A percentile compares a stretch with the other conserved stretches of the same genome.
These are phyloP conservation scores for Davidsoniella eucalypti DNA, from an alignment of 2,329 filamentous ascomycete species.

Conservation along the genomic window DNA sequence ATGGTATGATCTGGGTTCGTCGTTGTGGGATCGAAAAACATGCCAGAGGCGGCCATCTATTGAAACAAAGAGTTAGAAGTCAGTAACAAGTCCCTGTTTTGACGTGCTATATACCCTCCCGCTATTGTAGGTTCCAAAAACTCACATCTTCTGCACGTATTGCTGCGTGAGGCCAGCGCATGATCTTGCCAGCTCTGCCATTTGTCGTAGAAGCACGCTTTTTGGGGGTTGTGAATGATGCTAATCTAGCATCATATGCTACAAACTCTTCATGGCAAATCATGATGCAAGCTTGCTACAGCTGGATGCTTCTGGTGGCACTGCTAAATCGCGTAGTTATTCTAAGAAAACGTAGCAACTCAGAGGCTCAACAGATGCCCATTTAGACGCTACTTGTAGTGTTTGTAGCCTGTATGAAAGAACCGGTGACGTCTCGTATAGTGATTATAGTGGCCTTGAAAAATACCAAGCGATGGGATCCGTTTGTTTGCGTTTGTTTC, in stretches of 20 bases:
- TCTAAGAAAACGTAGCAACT: no score
- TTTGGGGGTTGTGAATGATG: conserved; percentile 58
- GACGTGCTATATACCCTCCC: not conserved
- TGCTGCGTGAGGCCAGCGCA: conserved; percentile 58
- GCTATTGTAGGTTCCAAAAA: not conserved
- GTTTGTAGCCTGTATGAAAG: no score
- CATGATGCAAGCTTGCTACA: conserved; percentile 5
- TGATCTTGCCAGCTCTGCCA: conserved; percentile 32
- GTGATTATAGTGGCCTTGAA: no score
- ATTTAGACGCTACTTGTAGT: not conserved
- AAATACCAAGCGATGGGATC: no score
- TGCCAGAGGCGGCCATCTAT: conserved; percentile 78
- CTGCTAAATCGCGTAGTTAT: no score
- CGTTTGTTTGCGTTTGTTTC: no score
- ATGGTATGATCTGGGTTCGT: conserved; percentile 71
- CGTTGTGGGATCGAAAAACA: conserved; percentile 67
- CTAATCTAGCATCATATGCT: conserved; percentile 60
- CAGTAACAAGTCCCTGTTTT: not conserved
- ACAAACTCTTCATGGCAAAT: conserved; percentile 29
- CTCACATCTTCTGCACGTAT: conserved; percentile 21
- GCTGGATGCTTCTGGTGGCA: not conserved
- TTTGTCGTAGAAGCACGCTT: conserved; percentile 52
- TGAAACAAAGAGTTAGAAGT: not conserved
- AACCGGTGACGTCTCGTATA: no score
- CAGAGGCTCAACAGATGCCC: no score